Percentiles rank a stretch among this genome's conserved stretches.
Conservation (phyloP, 169 alveolate genomes). For the Eimeria maxima region DNA sequence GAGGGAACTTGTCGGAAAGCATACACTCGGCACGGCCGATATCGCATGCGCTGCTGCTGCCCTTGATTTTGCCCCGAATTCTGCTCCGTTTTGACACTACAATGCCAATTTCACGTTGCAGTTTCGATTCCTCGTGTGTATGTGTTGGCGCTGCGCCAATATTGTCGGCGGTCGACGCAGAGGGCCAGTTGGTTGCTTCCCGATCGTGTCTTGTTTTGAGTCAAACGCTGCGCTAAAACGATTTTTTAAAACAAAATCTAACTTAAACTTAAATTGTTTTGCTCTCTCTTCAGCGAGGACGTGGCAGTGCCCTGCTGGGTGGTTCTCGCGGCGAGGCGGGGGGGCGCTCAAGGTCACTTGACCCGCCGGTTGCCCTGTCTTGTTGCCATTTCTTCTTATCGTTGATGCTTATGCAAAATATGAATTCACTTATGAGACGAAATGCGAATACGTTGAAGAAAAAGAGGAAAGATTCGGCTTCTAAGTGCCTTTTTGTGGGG, state of each 20-base stretch:
- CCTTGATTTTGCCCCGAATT: background rate
- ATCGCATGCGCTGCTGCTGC: background rate
- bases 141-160: too few relatives aligned
- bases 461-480: background rate
- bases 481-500: background rate
- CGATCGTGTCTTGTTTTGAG: background rate
- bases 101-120: background rate
- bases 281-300: background rate
- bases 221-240: background rate
- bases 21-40: background rate
- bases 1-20: too few relatives aligned
- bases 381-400: background rate
- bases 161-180: background rate
- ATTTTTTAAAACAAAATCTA: background rate
- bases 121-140: background rate
- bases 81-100: background rate
- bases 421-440: too few relatives aligned
- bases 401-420: background rate
- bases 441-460: background rate
- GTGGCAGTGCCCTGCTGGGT: background rate
- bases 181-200: background rate
- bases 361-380: background rate
- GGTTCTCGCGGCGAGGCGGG: background rate
- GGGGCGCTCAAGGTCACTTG: background rate
- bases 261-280: background rate